These are phyloP conservation scores for Paraurostyla sp. DNA, from an alignment of 73 alveolate species.

Conservation along the genomic window DNA sequence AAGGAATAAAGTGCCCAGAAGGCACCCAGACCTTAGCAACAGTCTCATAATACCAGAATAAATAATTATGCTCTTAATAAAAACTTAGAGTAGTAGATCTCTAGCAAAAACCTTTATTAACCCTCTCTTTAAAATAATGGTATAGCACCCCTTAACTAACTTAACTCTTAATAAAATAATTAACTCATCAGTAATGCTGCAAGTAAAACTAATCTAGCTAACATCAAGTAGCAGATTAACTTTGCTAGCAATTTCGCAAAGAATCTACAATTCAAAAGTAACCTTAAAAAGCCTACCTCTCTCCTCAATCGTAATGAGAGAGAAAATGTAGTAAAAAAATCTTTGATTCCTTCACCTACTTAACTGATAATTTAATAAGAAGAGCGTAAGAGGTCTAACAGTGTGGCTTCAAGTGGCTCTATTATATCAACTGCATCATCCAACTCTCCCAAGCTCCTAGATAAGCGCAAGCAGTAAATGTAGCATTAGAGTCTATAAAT, in stretches of 20 bases:
- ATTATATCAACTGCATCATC: conserved; percentile 73
- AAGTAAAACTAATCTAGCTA: background rate
- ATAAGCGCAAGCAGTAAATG: background rate
- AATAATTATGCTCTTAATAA: background rate
- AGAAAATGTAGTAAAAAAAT: background rate
- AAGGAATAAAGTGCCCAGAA: background rate
- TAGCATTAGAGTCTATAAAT: conserved; percentile 14
- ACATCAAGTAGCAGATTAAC: conserved; percentile 15
- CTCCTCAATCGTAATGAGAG: conserved; percentile 7
- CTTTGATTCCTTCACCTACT: conserved; percentile 32
- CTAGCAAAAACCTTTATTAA: conserved; percentile 18
- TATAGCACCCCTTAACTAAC: background rate
- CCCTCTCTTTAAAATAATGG: background rate
- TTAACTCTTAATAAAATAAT: background rate
- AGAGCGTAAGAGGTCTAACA: conserved; percentile 47
- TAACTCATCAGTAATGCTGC: background rate
- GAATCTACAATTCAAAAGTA: conserved; percentile 21
- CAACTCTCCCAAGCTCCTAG: conserved; percentile 31
- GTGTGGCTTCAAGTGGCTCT: conserved; percentile 57
- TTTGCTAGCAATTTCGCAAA: conserved; percentile 56
- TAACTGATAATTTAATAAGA: background rate
- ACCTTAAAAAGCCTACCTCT: conserved; percentile 2
- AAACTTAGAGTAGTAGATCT: background rate
- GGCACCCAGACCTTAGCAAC: background rate
- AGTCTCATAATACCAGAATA: background rate